Evolutionary conservation across 768 basidiomycete genomes (phyloP), one percentile per base, ranked within the genome.

Genomic region (Tephrocybe sp.): DNA sequence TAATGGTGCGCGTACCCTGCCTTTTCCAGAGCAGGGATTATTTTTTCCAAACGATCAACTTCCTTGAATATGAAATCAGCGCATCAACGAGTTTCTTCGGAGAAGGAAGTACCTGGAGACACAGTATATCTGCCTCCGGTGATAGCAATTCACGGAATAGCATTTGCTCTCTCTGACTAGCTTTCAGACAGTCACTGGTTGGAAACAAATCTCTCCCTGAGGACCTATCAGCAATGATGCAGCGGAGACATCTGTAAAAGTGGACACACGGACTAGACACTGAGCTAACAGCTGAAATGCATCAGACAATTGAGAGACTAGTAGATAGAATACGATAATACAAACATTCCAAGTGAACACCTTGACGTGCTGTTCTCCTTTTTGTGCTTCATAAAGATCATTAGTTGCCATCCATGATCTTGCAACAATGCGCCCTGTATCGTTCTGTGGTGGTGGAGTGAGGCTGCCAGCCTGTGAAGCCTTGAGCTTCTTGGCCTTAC

Each of bases 301-400:
- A 46, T 60, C 27, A 54, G 55, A n/a, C n/a, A n/a, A 48, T 41
- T 45, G 46, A 25, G 38, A 13, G 27, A 30, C 45, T 47, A 39
- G 46, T 23, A 29, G 18, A 30, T 47, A 36, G 8, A 34, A 44
- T n/a, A 39, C 50, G 29, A 39, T 53, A 54, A 38, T 49, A 83
- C 88, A 55, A 50, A 92, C 88, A 72, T 93, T 93, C 89, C 90
- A 93, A 4, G 86, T 86, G 71, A 89, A 72, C 42, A 93, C 63
- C 60, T 73, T 88, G 53, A 83, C 50, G 46, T 53, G 71, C 45
- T 57, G 72, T 60, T 38, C 41, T 23, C 41, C 61, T 47, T 61
- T 53, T 36, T 9, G 22, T n/a, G 47, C 54, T 15, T 63, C 53
- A 34, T 61, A 50, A 29, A 55, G 33, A 41, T 57, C 37, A 41